phyloP scores from a whole-genome alignment of 331 rosid genomes.

The Phaseolus coccineus region DNA sequence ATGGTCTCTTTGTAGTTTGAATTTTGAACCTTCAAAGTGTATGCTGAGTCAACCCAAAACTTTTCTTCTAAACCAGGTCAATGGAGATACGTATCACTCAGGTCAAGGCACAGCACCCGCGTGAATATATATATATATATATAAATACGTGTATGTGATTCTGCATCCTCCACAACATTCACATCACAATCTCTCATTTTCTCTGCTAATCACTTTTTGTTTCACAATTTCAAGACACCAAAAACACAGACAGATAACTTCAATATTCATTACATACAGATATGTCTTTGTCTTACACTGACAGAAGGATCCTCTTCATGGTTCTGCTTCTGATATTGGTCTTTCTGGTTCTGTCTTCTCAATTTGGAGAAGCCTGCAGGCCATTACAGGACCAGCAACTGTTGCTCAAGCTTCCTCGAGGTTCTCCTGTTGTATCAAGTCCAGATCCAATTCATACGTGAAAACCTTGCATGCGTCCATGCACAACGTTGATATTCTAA shows the following conservation, averaged over 20 bases:
- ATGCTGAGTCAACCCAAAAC: background rate
- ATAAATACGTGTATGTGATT: background rate
- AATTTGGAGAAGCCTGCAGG: slow-evolving; percentile 53
- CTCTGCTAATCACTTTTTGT: too few relatives aligned
- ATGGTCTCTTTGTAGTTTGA: too few relatives aligned
- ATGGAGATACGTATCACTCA: background rate
- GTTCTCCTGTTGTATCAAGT: background rate
- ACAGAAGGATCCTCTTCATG: slow-evolving; percentile 10
- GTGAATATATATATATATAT: background rate
- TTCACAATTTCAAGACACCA: background rate
- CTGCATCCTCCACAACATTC: background rate
- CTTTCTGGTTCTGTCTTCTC: slow-evolving; percentile 43
- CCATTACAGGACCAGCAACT: slow-evolving; percentile 39
- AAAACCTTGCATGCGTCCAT: slow-evolving; percentile 15
- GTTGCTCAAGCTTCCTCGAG: slow-evolving; percentile 31
- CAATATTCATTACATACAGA: background rate
- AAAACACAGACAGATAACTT: background rate
- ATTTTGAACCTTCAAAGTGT: slow-evolving; percentile 1
- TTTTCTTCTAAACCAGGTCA: background rate
- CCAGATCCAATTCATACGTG: background rate
- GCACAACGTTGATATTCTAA: background rate
- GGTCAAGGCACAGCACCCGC: background rate
- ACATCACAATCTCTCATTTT: background rate
- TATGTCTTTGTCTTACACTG: slow-evolving; percentile 34
- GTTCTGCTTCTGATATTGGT: slow-evolving; percentile 25